A percentile compares a stretch with the other conserved stretches of the same genome.
Evolutionary conservation across 169 alveolate species (phyloP).

Genomic region (Plasmodium inui): DNA sequence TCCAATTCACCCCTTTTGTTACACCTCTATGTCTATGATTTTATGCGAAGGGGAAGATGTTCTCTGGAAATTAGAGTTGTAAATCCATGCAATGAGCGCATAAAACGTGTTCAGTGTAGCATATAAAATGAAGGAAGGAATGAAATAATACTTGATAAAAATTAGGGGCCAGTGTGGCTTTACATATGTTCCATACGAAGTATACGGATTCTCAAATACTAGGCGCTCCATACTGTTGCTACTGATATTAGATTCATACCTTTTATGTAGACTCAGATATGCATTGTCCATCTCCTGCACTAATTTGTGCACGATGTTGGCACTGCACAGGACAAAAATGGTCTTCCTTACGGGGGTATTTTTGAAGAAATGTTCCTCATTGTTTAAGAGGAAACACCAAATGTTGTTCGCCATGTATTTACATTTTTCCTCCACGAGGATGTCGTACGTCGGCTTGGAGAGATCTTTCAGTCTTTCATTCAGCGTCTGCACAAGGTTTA

Average conservation of each 20-base stretch:
- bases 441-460: conserved; percentile 60
- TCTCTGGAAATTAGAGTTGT: conserved; percentile 41
- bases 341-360: background rate
- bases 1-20: background rate
- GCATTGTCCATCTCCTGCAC: conserved; percentile 11
- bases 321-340: conserved; percentile 33
- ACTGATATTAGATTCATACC: background rate
- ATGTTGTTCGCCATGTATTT: conserved; percentile 49
- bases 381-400: conserved; percentile 60
- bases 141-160: conserved; percentile 46
- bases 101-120: conserved; percentile 17
- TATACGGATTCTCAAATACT: conserved; percentile 46
- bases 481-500: conserved; percentile 7
- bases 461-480: conserved; percentile 27
- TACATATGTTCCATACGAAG: conserved; percentile 37
- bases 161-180: conserved; percentile 75
- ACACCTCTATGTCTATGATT: conserved; percentile 44
- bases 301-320: conserved; percentile 15
- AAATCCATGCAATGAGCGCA: conserved; percentile 32
- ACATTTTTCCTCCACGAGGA: conserved; percentile 47
- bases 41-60: background rate
- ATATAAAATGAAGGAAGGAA: conserved; percentile 58
- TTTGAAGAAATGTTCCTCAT: conserved; percentile 42
- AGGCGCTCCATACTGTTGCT: background rate
- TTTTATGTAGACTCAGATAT: conserved; percentile 13